Base-by-base conservation (phyloP, 148 eudicot genomes). In the Rhododendron ovatum region DNA sequence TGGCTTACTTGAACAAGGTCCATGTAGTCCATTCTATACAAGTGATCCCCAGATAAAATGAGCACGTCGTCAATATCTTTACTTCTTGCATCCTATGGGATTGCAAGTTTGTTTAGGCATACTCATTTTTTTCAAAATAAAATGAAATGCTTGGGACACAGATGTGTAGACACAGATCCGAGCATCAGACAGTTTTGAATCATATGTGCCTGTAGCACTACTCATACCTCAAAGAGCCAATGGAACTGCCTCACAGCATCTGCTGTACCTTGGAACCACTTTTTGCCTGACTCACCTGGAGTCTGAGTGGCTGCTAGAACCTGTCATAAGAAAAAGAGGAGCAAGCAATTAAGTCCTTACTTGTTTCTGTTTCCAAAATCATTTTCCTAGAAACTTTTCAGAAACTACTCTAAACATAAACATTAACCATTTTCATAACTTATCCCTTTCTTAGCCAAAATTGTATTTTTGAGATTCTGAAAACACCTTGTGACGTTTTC, bases 271-370 rank as follows among this genome's bases (percentile, higher is more conserved):
- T 93, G 98, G 89, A 97, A 97, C 99, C 99, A 97, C 85, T 84
- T 89, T 86, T 97, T 95, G 82, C 99, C 99, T 41, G 88, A 84
- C 86, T 93, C 95, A 0, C 99, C 99, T n/a, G 95, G 96, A 80
- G 99, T 97, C 88, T 97, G 99, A 79, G 99, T 97, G 86, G 99
- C 99, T 77, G 99, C 98, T 45, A 97, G 90, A 88, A 92, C 98
- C 98, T 97, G 84, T 30, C 41, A 76, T 35, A 47, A 69, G 33
- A 11, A 69, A 12, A 26, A 65, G 73, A 3, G 14, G 35, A 69
- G 75, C 37, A 26, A 69, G 75, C 75, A 69, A 28, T 69, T 28
- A 30, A 28, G 75, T 30, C 6, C 35, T 1, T 69, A 11, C 35
- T 28, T 11, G 75, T 69, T 13, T 30, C 18, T 28, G 35, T 69